Conservation (phyloP, 345 rosid genomes). For the Boechera retrofracta region DNA sequence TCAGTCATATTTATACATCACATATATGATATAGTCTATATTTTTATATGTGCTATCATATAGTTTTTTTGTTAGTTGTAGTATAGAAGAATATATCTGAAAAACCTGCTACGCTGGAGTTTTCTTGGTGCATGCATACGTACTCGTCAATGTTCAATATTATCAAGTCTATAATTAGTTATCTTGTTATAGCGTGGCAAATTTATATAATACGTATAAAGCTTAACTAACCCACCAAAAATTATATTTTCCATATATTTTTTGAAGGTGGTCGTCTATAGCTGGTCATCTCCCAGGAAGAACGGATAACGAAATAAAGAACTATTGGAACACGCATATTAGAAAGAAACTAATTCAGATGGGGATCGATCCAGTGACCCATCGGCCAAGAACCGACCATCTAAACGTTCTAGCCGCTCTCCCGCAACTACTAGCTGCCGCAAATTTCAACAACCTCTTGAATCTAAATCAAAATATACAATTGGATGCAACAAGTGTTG, state of each 20-base stretch:
- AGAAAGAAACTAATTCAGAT: constrained; percentile 47
- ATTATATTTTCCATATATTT: not conserved
- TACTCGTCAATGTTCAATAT: constrained; percentile 32
- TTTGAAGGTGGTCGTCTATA: constrained; percentile 48
- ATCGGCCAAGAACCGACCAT: constrained; percentile 49
- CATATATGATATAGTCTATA: not conserved
- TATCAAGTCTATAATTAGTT: constrained; percentile 2
- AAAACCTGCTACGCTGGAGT: constrained; percentile 40
- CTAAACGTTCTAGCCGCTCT: constrained; percentile 55
- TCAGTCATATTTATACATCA: not conserved
- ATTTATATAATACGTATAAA: constrained; percentile 23
- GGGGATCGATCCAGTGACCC: constrained; percentile 48
- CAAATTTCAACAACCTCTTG: constrained; percentile 55
- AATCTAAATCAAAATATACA: constrained; percentile 48
- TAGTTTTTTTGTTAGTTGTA: constrained; percentile 22
- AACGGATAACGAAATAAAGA: constrained; percentile 48
- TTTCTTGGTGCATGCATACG: constrained; percentile 42
- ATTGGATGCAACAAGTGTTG: constrained; percentile 58
- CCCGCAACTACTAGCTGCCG: constrained; percentile 65
- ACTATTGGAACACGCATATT: constrained; percentile 48
- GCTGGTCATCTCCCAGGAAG: constrained; percentile 51
- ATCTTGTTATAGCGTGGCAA: constrained; percentile 17
- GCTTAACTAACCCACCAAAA: constrained; percentile 34
- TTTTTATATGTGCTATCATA: not conserved
- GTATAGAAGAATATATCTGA: constrained; percentile 8